Evolutionary conservation across 2,329 filamentous ascomycete species (phyloP).

Genomic region (Alternaria sp.): DNA sequence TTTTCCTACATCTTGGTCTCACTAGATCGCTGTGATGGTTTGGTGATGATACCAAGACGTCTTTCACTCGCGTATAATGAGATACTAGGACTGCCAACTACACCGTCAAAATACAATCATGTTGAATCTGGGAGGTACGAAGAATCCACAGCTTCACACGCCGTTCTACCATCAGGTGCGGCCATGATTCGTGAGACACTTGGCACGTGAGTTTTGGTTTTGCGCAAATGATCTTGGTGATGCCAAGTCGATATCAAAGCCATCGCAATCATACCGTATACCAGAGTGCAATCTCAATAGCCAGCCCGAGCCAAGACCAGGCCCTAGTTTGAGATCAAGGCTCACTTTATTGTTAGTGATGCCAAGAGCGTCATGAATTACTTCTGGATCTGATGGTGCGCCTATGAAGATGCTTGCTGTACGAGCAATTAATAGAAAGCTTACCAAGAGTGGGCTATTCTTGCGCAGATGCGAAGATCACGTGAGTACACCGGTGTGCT

Average conservation of each 20-base stretch:
- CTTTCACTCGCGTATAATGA: too few species aligned
- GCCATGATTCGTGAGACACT: background rate
- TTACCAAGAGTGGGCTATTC: background rate
- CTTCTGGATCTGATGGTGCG: background rate
- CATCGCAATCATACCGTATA: background rate
- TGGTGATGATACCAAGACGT: too few species aligned
- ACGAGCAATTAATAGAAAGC: background rate
- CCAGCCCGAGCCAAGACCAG: background rate
- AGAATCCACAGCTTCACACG: background rate
- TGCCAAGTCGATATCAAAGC: background rate
- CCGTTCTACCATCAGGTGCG: background rate
- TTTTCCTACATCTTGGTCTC: background rate
- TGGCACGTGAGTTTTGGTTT: background rate
- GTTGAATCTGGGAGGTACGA: fast-evolving
- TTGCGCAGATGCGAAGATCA: background rate
- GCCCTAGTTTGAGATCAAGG: background rate
- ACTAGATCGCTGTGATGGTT: background rate
- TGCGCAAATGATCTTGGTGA: background rate
- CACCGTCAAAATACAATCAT: background rate
- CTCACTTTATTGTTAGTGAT: background rate
- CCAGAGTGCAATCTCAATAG: background rate
- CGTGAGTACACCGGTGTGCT: background rate
- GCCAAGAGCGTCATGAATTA: background rate
- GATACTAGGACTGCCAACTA: background rate
- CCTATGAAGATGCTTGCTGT: background rate